Conservation (phyloP, 176 grass and related monocot genomes). For the Bothriochloa decipiens region DNA sequence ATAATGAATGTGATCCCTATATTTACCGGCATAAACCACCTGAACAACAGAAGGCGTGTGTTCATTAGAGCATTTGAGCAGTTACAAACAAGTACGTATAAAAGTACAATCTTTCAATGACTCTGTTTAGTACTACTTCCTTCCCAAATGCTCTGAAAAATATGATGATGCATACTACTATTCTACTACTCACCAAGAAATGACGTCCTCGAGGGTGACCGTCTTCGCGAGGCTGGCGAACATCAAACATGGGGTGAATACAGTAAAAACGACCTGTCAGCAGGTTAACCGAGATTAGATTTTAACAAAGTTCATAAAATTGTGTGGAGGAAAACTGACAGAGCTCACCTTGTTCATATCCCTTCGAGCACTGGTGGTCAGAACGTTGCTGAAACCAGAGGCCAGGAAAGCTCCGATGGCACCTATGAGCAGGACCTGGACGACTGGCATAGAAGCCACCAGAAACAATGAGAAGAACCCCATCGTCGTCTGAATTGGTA, state of each 20-base stretch:
- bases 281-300: slow-evolving; percentile 1
- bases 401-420: slow-evolving; percentile 76
- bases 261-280: slow-evolving; percentile 75
- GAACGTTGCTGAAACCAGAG: slow-evolving; percentile 62
- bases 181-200: slow-evolving; percentile 71
- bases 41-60: slow-evolving; percentile 26
- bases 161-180: neutral
- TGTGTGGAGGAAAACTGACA: neutral
- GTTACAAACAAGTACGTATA: neutral
- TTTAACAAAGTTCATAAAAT: too few species aligned
- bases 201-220: slow-evolving; percentile 67
- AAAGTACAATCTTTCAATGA: neutral
- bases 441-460: slow-evolving; percentile 73
- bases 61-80: neutral
- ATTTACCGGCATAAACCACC: slow-evolving; percentile 99
- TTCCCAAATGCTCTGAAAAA: neutral
- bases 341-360: slow-evolving; percentile 84
- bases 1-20: slow-evolving; percentile 71
- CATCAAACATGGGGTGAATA: slow-evolving; percentile 82
- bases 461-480: slow-evolving; percentile 65
- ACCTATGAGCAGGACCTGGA: slow-evolving; percentile 91
- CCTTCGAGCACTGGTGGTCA: slow-evolving; percentile 63
- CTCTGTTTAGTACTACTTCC: neutral
- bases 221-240: slow-evolving; percentile 79
- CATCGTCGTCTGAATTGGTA: slow-evolving; percentile 48